phyloP scores from a whole-genome alignment of 805 yeast species.

The Ogataea allantospora region DNA sequence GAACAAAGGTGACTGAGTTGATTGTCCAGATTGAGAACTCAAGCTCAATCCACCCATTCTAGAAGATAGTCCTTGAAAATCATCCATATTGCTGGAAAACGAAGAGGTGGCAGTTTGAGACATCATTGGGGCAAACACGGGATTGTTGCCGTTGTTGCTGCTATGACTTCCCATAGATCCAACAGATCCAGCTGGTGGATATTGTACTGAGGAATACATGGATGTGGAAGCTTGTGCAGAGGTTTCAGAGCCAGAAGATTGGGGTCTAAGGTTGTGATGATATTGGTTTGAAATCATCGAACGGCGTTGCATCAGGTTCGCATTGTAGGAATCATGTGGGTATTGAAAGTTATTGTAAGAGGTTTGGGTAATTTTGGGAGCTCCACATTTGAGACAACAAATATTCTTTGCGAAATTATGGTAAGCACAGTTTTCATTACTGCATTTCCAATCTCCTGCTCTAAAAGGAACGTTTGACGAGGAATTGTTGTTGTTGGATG shows the following conservation, averaged over 20 bases:
- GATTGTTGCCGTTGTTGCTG: constrained; percentile 16
- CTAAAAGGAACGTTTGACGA: constrained; percentile 77
- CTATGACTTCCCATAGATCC: no score
- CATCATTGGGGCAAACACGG: constrained; percentile 21
- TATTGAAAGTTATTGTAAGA: constrained; percentile 3
- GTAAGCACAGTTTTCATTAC: constrained; percentile 72
- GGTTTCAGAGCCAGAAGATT: constrained; percentile 9
- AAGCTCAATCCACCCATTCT: constrained; percentile 24
- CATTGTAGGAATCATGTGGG: constrained; percentile 5
- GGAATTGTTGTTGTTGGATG: constrained; percentile 18
- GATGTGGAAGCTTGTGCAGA: constrained; percentile 4
- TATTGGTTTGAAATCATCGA: constrained; percentile 8
- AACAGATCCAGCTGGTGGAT: not conserved
- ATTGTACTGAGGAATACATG: no score
- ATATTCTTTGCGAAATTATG: constrained; percentile 92
- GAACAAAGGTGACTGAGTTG: constrained; percentile 3
- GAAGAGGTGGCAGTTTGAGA: constrained; percentile 17
- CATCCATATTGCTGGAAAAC: constrained; percentile 15
- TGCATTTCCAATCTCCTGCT: constrained; percentile 97
- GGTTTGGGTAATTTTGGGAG: constrained; percentile 45
- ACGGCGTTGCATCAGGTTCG: constrained; percentile 5
- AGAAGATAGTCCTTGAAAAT: constrained; percentile 18
- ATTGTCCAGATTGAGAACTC: constrained; percentile 12
- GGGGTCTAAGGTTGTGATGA: constrained; percentile 12
- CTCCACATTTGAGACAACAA: constrained; percentile 85